Conservation (phyloP, 1,284 basidiomycete species). For the Veloporphyrellus conicus region DNA sequence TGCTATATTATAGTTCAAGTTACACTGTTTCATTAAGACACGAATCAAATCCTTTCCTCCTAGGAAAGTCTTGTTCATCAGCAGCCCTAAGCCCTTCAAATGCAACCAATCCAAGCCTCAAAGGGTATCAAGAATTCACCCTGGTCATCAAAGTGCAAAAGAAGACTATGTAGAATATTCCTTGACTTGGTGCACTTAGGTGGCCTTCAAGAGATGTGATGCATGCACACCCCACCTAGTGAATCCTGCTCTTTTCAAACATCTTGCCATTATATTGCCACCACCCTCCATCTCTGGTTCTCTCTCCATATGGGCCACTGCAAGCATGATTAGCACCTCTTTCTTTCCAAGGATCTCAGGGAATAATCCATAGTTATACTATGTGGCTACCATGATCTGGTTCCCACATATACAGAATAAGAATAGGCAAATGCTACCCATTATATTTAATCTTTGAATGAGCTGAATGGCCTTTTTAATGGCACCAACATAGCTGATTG, state of each 20-base stretch:
- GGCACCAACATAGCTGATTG: conserved; percentile 22
- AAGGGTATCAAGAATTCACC: conserved; percentile 30
- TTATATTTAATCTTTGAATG: conserved; percentile 20
- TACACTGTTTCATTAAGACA: conserved; percentile 28
- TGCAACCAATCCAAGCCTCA: conserved; percentile 29
- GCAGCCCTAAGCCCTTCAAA: conserved; percentile 21
- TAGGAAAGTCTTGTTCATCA: conserved; percentile 22
- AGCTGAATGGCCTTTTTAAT: conserved; percentile 31
- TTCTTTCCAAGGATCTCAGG: conserved; percentile 31
- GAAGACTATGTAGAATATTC: conserved; percentile 13
- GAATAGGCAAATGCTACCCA: conserved; percentile 31
- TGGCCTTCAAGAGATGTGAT: conserved; percentile 24
- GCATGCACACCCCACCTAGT: conserved; percentile 28
- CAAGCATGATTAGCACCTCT: conserved; percentile 31
- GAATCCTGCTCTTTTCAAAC: conserved; percentile 22
- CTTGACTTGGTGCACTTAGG: conserved; percentile 18
- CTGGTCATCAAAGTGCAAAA: conserved; percentile 20
- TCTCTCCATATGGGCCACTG: conserved; percentile 31
- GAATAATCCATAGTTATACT: conserved; percentile 31
- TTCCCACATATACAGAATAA: conserved; percentile 35
- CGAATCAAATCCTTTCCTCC: conserved; percentile 26
- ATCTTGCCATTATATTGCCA: conserved; percentile 25
- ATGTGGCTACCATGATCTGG: conserved; percentile 22
- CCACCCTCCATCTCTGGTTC: conserved; percentile 33
- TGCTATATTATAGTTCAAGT: conserved; percentile 23